Base-by-base conservation (phyloP, 345 rosid genomes). In the Lagerstroemia speciosa region DNA sequence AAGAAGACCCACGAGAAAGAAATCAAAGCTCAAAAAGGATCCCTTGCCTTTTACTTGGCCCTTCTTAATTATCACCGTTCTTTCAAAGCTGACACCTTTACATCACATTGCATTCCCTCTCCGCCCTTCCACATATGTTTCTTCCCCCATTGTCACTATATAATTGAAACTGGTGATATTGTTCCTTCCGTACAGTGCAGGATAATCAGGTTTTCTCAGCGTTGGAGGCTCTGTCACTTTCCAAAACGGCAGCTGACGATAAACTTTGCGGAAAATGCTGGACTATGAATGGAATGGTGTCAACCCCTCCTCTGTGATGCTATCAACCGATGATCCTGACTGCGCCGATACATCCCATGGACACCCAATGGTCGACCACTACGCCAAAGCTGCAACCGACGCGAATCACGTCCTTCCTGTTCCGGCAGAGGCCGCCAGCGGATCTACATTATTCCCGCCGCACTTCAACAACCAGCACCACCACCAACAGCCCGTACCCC, bases 401-500 rank as follows among this genome's bases (percentile, higher is more conserved):
- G 34, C 48, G 45, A 29, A 71, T 84, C 72, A 45, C 70, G 43
- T 57, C 73, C 52, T 65, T 67, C 67, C 73, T 7, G 27, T 29
- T 7, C 63, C 71, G 5, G 29, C 29, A 24, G 52, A 29, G 19
- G 6, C 52, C 40, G 55, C 53, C 64, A 43, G 60, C 7, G 30
- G 60, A 1, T n/a, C 32, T n/a, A 16, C 79, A 62, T 1, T 80
- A 62, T 70, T 68, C 75, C 46, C 78, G 58, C 73, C 74, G 53
- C 66, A 69, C 69, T 76, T 67, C 0, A 74, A 62, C 69, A 68
- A 30, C 67, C 74, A 48, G 67, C 71, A 71, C 53, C 80, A 74
- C 36, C 82, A 77, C 45, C 76, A 81, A 76, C 57, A 68, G 65
- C 71, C 89, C 16, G 19, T 11, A 8, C 7, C 10, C 2, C 67